Evolutionary conservation across 148 eudicot genomes (phyloP), one percentile per base, ranked within the genome.

Genomic region (Amaranthus palmeri): DNA sequence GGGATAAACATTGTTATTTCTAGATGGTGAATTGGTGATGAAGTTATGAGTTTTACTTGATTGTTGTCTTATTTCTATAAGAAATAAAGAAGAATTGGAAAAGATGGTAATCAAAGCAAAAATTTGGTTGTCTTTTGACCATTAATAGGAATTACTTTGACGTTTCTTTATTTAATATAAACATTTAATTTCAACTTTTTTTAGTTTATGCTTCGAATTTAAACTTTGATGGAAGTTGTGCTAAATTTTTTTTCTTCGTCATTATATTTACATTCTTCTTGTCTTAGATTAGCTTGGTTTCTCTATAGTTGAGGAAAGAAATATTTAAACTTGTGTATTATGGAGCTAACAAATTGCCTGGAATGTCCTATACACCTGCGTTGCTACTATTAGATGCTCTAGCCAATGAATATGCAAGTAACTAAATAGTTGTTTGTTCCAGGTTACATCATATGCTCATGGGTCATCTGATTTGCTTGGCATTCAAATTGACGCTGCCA

Each of bases 401-500:
- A 25, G 6, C 46, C 3, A 9, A 12, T 56, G 48, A 25, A 48
- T 42, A 15, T 15, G 14, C 48, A 54, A 13, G 53, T 25, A 36
- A 54, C 15, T 36, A 73, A 58, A 46, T 68, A 72, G 8, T 52
- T 54, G 54, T 78, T 68, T 70, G 41, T 78, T 69, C 51, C 85
- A 92, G 97, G 96, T 90, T 43, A 92, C 97, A 69, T 86, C 96
- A 44, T 92, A 92, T 84, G 91, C 90, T 67, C 93, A 90, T 81
- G 97, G 96, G 71, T 92, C 97, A 70, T 86, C 93, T 44, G 96
- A 92, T 73, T 81, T 92, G 76, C 85, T 92, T 63, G 93, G 97
- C 65, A 90, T 92, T 81, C 97, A 92, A 83, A 92, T 92, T 81
- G 97, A 92, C 82, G 97, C 97, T 43, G 97, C 97, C 57, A 88